Evolutionary conservation across 352 stramenopile species (phyloP), one percentile per base, ranked within the genome.

Genomic region (Phytopythium vexans): DNA sequence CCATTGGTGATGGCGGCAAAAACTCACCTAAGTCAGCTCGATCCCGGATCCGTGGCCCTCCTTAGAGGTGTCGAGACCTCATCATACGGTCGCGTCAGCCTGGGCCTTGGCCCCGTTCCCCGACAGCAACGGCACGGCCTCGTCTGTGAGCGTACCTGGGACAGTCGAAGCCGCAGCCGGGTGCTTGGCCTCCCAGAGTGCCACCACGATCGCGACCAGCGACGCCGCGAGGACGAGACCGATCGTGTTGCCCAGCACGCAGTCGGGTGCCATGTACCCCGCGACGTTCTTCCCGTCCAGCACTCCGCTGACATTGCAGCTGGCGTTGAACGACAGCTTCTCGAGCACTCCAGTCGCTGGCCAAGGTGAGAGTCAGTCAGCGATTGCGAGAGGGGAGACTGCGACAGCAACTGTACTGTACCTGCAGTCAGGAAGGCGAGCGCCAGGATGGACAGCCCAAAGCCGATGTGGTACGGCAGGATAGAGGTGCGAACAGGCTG

Each of bases 311-410:
- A 94, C 63, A 56, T 95, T 94, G 72, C 86, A 95, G 51, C 81
- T 92, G 8, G 57, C 74, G 44, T 93, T 91, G 60, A 95, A 95
- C 48, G 73, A 75, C 40, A 95, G 75, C 56, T 94, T 94, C 64
- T 95, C 78, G 14, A 93, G 40, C 10, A 94, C 74, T 2, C 86
- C 84, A 0, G 69, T 64, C 7, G 81, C 84, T 68, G 48, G 3
- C 6, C 6, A 44, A 0, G 8, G 9, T 10, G 33, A 11, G 21
- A 58, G 7, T 33, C 41, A 51, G 7, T 14, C 5, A 34, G 16
- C 4, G 43, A 4, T 31, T 38, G 38, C 35, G 11, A 16, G 39
- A 44, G 10, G 36, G 41, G 8, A 57, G 15, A 14, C 38, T 35
- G 15, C 46, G 6, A 49, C 9, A 49, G 36, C 12, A 6, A 8